phyloP scores from a whole-genome alignment of 2,329 filamentous ascomycete genomes.

The Grosmannia penicillata region DNA sequence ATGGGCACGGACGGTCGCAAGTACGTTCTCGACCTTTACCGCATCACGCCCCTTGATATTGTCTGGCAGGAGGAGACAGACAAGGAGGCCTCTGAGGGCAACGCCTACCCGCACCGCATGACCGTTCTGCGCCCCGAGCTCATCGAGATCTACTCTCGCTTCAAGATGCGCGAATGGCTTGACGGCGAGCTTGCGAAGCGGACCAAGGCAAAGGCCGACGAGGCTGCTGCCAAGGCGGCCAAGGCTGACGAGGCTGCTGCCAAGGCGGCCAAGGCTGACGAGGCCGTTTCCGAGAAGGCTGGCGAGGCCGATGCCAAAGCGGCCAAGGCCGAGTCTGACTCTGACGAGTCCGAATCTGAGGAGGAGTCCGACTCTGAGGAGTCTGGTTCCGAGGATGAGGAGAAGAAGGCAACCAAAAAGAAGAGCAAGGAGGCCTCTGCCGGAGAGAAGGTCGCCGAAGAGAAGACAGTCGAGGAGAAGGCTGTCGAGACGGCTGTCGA shows the following conservation, averaged over 20 bases:
- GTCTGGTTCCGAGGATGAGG: background rate
- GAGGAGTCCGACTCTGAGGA: background rate
- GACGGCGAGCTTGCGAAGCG: slow-evolving; percentile 60
- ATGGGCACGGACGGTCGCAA: slow-evolving; percentile 92
- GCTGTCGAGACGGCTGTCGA: slow-evolving; percentile 16
- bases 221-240: slow-evolving; percentile 15
- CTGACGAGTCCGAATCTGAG: background rate
- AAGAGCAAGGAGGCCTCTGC: background rate
- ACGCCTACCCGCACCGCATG: slow-evolving; percentile 86
- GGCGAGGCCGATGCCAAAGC: background rate
- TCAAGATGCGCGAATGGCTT: slow-evolving; percentile 81
- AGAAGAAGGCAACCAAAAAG: background rate
- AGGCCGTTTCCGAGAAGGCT: no score
- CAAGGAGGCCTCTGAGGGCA: slow-evolving; percentile 21
- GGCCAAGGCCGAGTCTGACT: background rate
- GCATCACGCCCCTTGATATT: slow-evolving; percentile 83
- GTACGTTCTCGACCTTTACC: slow-evolving; percentile 93
- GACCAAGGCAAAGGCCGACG: slow-evolving; percentile 23
- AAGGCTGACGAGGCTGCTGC: slow-evolving; percentile 18
- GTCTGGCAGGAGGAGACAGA: slow-evolving; percentile 71
- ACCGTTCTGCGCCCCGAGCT: slow-evolving; percentile 83
- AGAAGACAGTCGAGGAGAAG: slow-evolving; percentile 15
- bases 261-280: slow-evolving; percentile 9
- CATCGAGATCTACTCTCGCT: slow-evolving; percentile 70
- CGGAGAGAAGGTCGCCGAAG: background rate